Evolutionary conservation across 1,284 basidiomycete genomes (phyloP), one percentile per base, ranked within the genome.

Genomic region (Marasmius oreades): DNA sequence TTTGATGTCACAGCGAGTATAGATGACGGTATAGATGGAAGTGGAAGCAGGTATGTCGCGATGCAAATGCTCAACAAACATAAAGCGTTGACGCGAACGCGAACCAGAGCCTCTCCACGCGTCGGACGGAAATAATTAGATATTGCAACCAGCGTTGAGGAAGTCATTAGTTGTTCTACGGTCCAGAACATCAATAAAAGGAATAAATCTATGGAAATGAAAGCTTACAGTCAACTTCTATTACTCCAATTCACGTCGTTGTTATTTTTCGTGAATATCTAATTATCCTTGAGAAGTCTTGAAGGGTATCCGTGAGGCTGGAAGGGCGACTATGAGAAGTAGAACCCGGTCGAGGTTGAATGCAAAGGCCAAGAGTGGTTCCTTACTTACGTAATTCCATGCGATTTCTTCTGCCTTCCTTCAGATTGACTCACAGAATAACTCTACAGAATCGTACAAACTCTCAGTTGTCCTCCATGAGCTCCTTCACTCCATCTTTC

Each of bases 1-100:
- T 39, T 26, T 6, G 31, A 31, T 24, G 44, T n/a, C 0, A 59
- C 26, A 26, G 33, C 42, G 5, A 51, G 37, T 7, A 59, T 45
- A 3, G 58, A 55, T 11, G 45, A 42, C 3, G 46, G 16, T 5
- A 59, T 39, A 45, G 55, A 53, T 4, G 58, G 58, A 10, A 59
- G n/a, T 26, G 58, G 58, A 20, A 59, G 43, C 10, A 59, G 47
- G 44, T 55, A 59, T 11, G 58, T 59, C 11, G 47, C 52, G n/a
- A 59, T 24, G 39, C 52, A 45, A 24, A 59, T 37, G 24, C 46
- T 53, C 18, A 56, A 31, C 12, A 59, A 34, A 18, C 51, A 51
- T 20, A 59, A 54, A 1, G 51, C 39, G 39, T 59, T 59, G 26
- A 47, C 39, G 4, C 58, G 55, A 44, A 59, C 23, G 10, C 58